A percentile compares a stretch with the other conserved stretches of the same genome.
phyloP scores from a whole-genome alignment of 2,329 filamentous ascomycete species.

The Dactylellina drechsleri region DNA sequence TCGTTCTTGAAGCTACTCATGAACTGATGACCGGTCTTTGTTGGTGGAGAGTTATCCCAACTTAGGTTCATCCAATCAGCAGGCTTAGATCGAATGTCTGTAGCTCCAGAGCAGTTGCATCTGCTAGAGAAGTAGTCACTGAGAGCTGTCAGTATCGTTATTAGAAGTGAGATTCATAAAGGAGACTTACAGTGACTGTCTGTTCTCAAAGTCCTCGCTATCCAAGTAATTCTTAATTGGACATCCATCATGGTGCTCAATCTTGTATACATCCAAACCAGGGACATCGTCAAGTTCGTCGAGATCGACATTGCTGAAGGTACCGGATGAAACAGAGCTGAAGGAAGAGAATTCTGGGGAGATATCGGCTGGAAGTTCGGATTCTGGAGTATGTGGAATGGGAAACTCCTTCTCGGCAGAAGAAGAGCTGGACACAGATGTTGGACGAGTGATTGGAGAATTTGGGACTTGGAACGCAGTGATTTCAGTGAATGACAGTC shows the following conservation, averaged over 20 bases:
- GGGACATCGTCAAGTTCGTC: slow-evolving; percentile 42
- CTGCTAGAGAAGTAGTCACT: slow-evolving; percentile 52
- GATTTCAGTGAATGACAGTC: slow-evolving; percentile 47
- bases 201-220: slow-evolving; percentile 22
- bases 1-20: slow-evolving; percentile 49
- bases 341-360: slow-evolving; percentile 53
- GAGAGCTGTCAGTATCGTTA: slow-evolving; percentile 11
- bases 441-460: slow-evolving; percentile 35
- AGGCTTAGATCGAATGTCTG: slow-evolving; percentile 36
- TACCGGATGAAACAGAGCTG: slow-evolving; percentile 52
- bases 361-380: slow-evolving; percentile 46
- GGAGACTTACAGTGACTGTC: slow-evolving; percentile 31
- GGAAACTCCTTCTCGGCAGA: slow-evolving; percentile 40
- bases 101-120: slow-evolving; percentile 38
- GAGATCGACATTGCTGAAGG: slow-evolving; percentile 51
- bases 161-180: not conserved
- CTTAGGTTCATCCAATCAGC: slow-evolving; percentile 51
- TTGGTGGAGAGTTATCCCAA: slow-evolving; percentile 54
- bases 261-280: slow-evolving; percentile 43
- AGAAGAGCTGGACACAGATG: slow-evolving; percentile 30
- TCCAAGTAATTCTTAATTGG: slow-evolving; percentile 50
- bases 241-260: slow-evolving; percentile 48
- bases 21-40: slow-evolving; percentile 40
- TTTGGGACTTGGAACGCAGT: slow-evolving; percentile 52
- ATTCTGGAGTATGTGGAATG: slow-evolving; percentile 50